Percentiles rank a stretch among this genome's conserved stretches.
Conservation (phyloP, 768 basidiomycete genomes). For the Leccinum truebloodii region DNA sequence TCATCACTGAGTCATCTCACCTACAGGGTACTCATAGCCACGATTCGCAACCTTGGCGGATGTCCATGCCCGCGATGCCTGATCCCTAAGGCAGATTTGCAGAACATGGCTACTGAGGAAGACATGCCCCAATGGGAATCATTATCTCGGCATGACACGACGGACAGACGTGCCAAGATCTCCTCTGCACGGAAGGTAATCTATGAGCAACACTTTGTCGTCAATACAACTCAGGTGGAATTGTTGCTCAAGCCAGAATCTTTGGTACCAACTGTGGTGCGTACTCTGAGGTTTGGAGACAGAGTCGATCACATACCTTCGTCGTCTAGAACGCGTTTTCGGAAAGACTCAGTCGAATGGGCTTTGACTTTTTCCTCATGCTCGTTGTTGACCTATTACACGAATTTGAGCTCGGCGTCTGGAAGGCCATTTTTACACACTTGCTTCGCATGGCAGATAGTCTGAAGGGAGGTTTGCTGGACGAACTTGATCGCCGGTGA, state of each 20-base stretch:
- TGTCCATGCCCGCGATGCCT: too few species aligned
- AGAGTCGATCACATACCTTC: too few species aligned
- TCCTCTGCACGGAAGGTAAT: not conserved
- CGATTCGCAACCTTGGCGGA: too few species aligned
- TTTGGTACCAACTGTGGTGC: not conserved
- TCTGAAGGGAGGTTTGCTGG: not conserved
- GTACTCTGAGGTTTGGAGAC: not conserved
- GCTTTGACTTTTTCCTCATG: not conserved
- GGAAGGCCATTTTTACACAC: not conserved
- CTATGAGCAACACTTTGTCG: not conserved
- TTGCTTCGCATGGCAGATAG: not conserved
- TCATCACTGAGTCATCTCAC: not conserved
- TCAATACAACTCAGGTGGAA: not conserved
- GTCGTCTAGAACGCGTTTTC: too few species aligned
- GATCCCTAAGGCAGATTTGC: too few species aligned
- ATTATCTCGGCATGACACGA: too few species aligned
- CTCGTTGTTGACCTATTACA: not conserved
- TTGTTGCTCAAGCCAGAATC: not conserved
- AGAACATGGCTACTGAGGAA: too few species aligned
- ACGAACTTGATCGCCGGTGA: not conserved
- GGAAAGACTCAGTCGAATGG: not conserved
- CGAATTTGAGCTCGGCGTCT: not conserved
- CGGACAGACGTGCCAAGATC: too few species aligned
- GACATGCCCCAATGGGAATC: too few species aligned
- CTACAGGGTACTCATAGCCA: conserved; percentile 2